Conservation (phyloP, 805 yeast genomes). For the Kodamaea nitidulidarum region DNA sequence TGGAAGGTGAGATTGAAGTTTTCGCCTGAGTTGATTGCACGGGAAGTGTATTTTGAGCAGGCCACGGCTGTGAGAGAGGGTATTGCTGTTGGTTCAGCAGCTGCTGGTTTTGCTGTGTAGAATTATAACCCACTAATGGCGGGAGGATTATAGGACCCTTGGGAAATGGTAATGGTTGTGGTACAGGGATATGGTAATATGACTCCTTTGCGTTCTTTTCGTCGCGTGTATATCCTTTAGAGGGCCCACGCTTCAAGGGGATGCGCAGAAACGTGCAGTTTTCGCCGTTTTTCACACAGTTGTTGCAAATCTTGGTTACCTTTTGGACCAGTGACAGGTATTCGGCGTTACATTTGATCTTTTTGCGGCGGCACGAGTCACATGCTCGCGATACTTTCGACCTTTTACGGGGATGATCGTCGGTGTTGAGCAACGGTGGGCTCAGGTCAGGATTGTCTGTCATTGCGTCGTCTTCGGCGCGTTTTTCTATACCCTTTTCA, state of each 20-base stretch:
- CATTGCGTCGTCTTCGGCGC: too few species aligned
- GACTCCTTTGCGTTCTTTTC: constrained; percentile 26
- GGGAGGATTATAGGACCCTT: constrained; percentile 28
- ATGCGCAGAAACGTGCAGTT: constrained; percentile 64
- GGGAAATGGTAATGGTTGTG: constrained; percentile 13
- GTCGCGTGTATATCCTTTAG: constrained; percentile 61
- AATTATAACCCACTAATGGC: constrained; percentile 21
- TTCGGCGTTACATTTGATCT: constrained; percentile 66
- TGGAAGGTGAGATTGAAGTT: background rate
- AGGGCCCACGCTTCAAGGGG: constrained; percentile 77
- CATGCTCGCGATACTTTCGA: constrained; percentile 78
- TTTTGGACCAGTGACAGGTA: constrained; percentile 41
- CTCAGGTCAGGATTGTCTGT: too few species aligned
- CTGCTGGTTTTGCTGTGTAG: background rate
- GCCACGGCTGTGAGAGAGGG: background rate
- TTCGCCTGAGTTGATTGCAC: too few species aligned
- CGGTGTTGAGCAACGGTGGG: constrained; percentile 1
- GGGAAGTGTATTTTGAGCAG: too few species aligned
- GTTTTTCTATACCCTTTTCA: too few species aligned
- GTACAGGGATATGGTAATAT: constrained; percentile 1
- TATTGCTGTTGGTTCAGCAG: background rate
- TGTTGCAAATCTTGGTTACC: constrained; percentile 54
- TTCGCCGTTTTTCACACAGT: constrained; percentile 58
- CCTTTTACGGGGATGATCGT: constrained; percentile 46
- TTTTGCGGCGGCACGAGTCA: constrained; percentile 73